Base-by-base conservation (phyloP, 495 filamentous ascomycete species). In the Penicillium diatomitis region DNA sequence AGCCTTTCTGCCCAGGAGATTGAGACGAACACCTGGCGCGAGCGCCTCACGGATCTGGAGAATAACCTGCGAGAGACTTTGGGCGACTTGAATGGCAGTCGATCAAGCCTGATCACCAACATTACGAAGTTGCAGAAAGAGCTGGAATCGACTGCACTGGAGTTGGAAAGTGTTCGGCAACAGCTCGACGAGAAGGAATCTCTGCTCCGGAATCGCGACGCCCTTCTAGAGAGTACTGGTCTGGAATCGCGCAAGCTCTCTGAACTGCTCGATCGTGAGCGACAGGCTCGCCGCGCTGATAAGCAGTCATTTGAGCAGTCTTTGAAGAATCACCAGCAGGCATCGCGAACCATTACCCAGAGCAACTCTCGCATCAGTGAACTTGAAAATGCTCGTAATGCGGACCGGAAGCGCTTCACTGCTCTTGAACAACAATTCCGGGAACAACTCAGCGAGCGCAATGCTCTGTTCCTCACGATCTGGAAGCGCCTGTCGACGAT, bases 221-320 rank as follows among this genome's bases (percentile, higher is more conserved):
- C 79, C 30, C 75, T 96, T n/a, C 79, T 98, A 10, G 92, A 98
- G 67, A 86, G 80, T 43, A 83, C 91, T 56, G 87, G 82, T 0
- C 81, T 96, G 38, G 92, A 98, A 61, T 85, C 80, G 32, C 79
- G 86, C 44, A 90, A 90, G 58, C 71, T 97, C 30, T 81, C 81
- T 5, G 91, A 97, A 45, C 72, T 96, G 40, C 81, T 97, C 31
- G 92, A 98, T 31, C 91, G 91, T 46, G 92, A 98, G 67, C 83
- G 89, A 32, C 80, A 87, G 55, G 81, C 81, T 42, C 88, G 92
- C 48, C 81, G 86, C 36, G 83, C 85, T 45, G 88, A 92, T 52
- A 90, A 88, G 60, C 76, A 86, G 50, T 82, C 90, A 36, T 89
- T 90, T 51, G 92, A 97, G 55, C 83, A 86, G 38, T 82, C 87